Percentiles rank a stretch among this genome's conserved stretches.
phyloP scores from a whole-genome alignment of 345 rosid species.

The Zanthoxylum bungeanum region DNA sequence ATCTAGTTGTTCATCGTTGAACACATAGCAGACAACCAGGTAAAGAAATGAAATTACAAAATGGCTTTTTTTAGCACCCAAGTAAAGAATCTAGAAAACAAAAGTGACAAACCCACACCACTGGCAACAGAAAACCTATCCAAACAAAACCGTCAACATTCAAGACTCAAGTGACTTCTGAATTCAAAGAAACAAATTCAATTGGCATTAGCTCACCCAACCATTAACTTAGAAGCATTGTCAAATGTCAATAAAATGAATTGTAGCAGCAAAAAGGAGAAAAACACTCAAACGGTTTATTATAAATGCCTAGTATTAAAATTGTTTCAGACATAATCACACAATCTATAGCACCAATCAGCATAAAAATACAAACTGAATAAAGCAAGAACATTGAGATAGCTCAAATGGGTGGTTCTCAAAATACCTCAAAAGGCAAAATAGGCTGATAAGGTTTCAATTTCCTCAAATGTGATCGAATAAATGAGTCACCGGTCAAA shows the following conservation, averaged over 20 bases:
- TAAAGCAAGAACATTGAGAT: neutral
- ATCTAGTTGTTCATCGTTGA: neutral
- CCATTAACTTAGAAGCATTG: neutral
- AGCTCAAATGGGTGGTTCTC: neutral
- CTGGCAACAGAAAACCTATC: neutral
- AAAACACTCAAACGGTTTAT: neutral
- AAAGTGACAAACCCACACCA: neutral
- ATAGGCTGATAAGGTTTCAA: conserved; percentile 87
- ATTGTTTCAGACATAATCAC: neutral
- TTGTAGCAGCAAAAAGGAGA: neutral
- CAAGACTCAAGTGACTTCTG: neutral
- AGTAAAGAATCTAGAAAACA: neutral
- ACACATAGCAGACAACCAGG: conserved; percentile 2
- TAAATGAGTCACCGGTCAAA: conserved; percentile 69
- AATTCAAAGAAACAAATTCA: neutral
- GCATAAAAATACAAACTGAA: neutral
- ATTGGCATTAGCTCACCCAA: neutral
- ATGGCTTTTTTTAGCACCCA: neutral
- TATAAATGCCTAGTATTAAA: neutral
- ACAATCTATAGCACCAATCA: neutral
- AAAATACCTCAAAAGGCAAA: conserved; percentile 86
- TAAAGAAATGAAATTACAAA: neutral
- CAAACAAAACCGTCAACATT: neutral
- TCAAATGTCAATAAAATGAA: neutral
- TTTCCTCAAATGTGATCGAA: conserved; percentile 75